Percentiles rank a stretch among this genome's conserved stretches.
Evolutionary conservation across 2,329 filamentous ascomycete genomes (phyloP).

Genomic region (Pseudogymnoascus sp.): DNA sequence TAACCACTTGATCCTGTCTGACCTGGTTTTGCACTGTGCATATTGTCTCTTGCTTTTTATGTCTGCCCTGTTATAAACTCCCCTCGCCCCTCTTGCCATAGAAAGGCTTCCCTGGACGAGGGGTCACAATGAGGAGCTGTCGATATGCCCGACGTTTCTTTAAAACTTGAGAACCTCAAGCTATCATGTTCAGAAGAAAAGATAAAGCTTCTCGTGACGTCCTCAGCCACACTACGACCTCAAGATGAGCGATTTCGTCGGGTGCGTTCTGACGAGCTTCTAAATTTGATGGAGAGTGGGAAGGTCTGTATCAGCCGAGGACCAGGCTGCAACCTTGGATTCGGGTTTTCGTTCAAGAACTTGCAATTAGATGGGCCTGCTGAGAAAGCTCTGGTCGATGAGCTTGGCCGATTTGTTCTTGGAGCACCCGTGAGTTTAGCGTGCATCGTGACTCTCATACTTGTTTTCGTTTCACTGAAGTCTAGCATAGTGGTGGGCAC

Average conservation of each 20-base stretch:
- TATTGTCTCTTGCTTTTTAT: neutral
- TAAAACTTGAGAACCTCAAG: neutral
- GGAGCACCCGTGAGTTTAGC: neutral
- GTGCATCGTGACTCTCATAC: neutral
- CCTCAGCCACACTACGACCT: neutral
- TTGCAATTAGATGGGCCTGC: neutral
- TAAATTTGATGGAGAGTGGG: neutral
- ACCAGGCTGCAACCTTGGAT: neutral
- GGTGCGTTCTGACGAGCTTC: neutral
- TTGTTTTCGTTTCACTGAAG: neutral
- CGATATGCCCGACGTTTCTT: neutral
- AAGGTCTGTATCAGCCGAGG: neutral
- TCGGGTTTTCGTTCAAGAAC: neutral
- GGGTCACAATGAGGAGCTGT: neutral
- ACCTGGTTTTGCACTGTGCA: neutral
- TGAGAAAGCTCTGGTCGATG: neutral
- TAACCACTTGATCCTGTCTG: neutral
- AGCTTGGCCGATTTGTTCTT: neutral
- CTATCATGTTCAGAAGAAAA: neutral
- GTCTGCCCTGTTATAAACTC: neutral
- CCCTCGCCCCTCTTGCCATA: neutral
- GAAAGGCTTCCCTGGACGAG: neutral
- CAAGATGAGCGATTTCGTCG: neutral
- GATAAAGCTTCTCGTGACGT: neutral
- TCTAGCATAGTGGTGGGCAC: slow-evolving; percentile 20